Evolutionary conservation across 2,329 filamentous ascomycete species (phyloP), one percentile per base, ranked within the genome.

Genomic region (Fusarium acutatum): DNA sequence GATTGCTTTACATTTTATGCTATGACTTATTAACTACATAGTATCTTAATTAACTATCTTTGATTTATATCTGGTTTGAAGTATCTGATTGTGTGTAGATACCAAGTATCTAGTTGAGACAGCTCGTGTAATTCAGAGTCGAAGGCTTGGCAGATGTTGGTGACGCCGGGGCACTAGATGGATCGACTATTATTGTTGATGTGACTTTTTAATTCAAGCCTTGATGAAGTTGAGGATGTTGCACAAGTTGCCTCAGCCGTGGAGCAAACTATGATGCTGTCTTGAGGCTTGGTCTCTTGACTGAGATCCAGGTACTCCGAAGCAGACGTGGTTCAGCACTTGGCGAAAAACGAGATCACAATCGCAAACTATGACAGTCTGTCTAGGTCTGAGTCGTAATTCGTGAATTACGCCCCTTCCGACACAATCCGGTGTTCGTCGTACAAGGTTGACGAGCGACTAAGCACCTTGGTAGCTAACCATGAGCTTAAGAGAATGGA

Each of bases 31-130:
- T 43, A 11, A 43, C 14, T 43, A 24, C 6, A 28, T 15, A 22
- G 5, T 28, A 20, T 10, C 1, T 7, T n/a, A 6, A 12, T 6
- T n/a, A n/a, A 9, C 5, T 18, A 1, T n/a, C 3, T 9, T 17
- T 8, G 3, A 12, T 30, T 8, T 1, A n/a, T 30, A 13, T 5
- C 3, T n/a, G 11, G 12, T n/a, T 12, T 5, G 2, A 47, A 8
- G 26, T 47, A 47, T n/a, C 14, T 30, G 14, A 5, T 30, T 10
- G 4, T 22, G 15, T 30, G 14, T 28, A 11, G 26, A 28, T 11
- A 11, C n/a, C n/a, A 10, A 15, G 18, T 15, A 3, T 28, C 7
- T 18, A 8, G n/a, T 43, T 18, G 10, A 24, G 15, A 43, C 17
- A 10, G 15, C n/a, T 43, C 15, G 40, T 12, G 40, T 12, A 10